phyloP scores from a whole-genome alignment of 257 asterid species.

The Prunella vulgaris region DNA sequence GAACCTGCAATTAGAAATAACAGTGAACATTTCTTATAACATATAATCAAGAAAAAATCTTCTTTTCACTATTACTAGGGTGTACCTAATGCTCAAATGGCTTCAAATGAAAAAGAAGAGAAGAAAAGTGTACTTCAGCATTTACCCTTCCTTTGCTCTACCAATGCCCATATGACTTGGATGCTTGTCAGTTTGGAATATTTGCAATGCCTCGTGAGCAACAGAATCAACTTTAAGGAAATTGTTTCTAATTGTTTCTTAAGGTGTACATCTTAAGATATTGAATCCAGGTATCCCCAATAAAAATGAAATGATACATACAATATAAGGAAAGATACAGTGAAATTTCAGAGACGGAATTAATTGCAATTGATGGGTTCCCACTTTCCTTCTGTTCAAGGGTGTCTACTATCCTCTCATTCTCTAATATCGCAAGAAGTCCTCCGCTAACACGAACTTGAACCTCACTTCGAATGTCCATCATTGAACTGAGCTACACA shows the following conservation, averaged over 20 bases:
- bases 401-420: slow-evolving; percentile 77
- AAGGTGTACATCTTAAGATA: slow-evolving; percentile 37
- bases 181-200: slow-evolving; percentile 92
- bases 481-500: slow-evolving; percentile 88
- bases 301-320: not conserved
- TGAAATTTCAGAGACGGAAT: slow-evolving; percentile 68
- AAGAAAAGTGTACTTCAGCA: slow-evolving; percentile 18
- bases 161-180: slow-evolving; percentile 99
- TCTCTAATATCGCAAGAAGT: slow-evolving; percentile 92
- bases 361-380: slow-evolving; percentile 67
- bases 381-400: slow-evolving; percentile 69
- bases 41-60: slow-evolving; percentile 8
- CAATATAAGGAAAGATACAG: slow-evolving; percentile 64
- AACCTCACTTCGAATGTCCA: slow-evolving; percentile 84
- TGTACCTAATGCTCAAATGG: slow-evolving; percentile 1
- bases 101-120: slow-evolving; percentile 18
- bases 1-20: slow-evolving; percentile 58
- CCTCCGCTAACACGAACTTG: slow-evolving; percentile 99
- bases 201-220: slow-evolving; percentile 92
- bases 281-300: slow-evolving; percentile 17
- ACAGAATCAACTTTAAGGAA: slow-evolving; percentile 91
- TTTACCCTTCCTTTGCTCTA: slow-evolving; percentile 97
- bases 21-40: slow-evolving; percentile 26
- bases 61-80: not conserved
- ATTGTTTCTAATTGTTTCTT: slow-evolving; percentile 57